Evolutionary conservation across 164 flowering plant species (phyloP), one percentile per base, ranked within the genome.

Genomic region (Sextonia rubra): DNA sequence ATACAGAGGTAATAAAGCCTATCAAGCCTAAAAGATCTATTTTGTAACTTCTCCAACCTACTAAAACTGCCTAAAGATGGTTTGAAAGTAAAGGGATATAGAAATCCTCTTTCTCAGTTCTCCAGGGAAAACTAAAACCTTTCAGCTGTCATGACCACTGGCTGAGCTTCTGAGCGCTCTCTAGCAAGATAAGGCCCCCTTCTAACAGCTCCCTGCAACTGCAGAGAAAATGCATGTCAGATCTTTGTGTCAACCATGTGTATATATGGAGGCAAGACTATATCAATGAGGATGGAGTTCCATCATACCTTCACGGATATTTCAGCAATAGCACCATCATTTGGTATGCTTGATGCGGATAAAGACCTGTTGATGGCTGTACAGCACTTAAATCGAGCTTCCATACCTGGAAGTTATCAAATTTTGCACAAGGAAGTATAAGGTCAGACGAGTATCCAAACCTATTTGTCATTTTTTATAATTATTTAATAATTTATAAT

Each of bases 361-460:
- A 92, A 77, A 44, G 88, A 85, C 77, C 74, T 79, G 76, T 77
- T 74, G 60, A 92, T 85, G n/a, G 94, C 88, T 72, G 76, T 76
- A 82, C 97, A 94, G 71, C 97, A 92, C n/a, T 77, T 85, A 71
- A 89, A 83, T 76, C 91, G 86, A 70, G 86, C 87, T 79, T 92
- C 98, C 98, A 94, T 92, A 47, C 92, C 98, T 94, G 81, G 30
- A 77, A 77, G 27, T 25, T 23, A n/a, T 6, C 29, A 62, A 8
- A 37, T 37, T 37, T 6, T 37, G 44, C 8, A 37, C 11, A 9
- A 37, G 44, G 44, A 37, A 37, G 44, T 37, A 37, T 37, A 37
- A 37, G 44, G 44, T 37, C 44, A 37, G 44, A 37, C 11, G 11
- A 9, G 44, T 37, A 37, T 37, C n/a, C n/a, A n/a, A n/a, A n/a